phyloP scores from a whole-genome alignment of 371 early-diverging fungal genomes.

The Amoeboaphelidium occidentale region DNA sequence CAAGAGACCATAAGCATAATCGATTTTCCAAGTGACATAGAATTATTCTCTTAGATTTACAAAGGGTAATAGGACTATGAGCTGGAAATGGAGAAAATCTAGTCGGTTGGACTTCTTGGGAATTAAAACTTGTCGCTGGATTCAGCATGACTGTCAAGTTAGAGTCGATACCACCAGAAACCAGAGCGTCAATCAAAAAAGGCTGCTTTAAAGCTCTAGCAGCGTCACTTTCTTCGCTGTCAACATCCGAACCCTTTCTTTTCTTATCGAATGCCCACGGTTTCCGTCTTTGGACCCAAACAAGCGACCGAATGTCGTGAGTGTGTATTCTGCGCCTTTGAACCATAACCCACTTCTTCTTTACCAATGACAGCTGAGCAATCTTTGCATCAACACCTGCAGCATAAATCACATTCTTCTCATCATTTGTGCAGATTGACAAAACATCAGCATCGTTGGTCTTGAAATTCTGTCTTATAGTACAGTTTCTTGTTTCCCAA shows the following conservation, averaged over 20 bases:
- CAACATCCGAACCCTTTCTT: too few species aligned
- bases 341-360: slow-evolving; percentile 38
- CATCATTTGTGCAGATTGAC: not conserved
- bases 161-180: slow-evolving; percentile 57
- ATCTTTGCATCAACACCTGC: not conserved
- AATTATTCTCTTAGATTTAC: too few species aligned
- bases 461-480: not conserved
- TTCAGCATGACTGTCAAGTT: too few species aligned
- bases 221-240: too few species aligned
- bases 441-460: not conserved
- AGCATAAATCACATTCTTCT: not conserved
- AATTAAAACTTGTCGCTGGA: too few species aligned
- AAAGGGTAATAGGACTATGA: too few species aligned
- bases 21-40: too few species aligned
- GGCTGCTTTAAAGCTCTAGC: too few species aligned
- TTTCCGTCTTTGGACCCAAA: slow-evolving; percentile 27
- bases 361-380: not conserved
- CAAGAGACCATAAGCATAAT: too few species aligned
- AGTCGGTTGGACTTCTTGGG: too few species aligned
- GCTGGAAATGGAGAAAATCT: too few species aligned
- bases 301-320: slow-evolving; percentile 70
- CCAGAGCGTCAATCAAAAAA: slow-evolving; percentile 37
- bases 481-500: not conserved
- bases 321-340: slow-evolving; percentile 62
- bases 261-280: slow-evolving; percentile 7